Base-by-base conservation (phyloP, 768 basidiomycete genomes). In the Sporobolomyces pararoseus region DNA sequence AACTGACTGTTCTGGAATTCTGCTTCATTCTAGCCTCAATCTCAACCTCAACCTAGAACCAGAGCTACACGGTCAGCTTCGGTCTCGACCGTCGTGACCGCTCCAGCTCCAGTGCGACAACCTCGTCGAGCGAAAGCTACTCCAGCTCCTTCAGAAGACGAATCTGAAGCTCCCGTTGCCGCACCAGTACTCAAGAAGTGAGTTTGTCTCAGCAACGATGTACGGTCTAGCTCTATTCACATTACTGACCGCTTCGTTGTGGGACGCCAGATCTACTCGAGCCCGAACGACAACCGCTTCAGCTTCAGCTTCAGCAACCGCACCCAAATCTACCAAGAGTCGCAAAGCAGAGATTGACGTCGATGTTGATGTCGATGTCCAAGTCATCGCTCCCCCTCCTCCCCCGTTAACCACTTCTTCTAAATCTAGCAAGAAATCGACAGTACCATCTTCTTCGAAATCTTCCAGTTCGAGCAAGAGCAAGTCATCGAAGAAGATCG, bases 371-470 rank as follows among this genome's bases (percentile, higher is more conserved):
- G 47, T 52, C 31, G 46, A 55, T 25, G 27, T 35, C 35, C 44
- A 57, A 27, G 7, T 49, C 44, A 12, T 32, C 14, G 27, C 59
- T 4, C 46, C 59, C 12, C 19, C 9, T 4, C 31, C 63, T 9
- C 39, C 64, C 1, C 25, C 46, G 46, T 17, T 50, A n/a, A 23
- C 65, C 21, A 12, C 50, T 0, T 34, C 39, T 34, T 10, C 47
- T 23, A 65, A 46, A 59, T 60, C 29, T 29, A 37, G 50, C 50
- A 70, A 64, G 68, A 70, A 52, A 55, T n/a, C n/a, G n/a, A 32
- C 57, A 3, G 39, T 23, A 2, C 29, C 7, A 3, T 12, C 46
- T 3, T 23, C 59, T 7, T 21, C 32, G 32, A 49, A 5, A 4
- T 61, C 51, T 25, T 44, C 50, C 13, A 44, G 12, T 29, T 42